These are phyloP conservation scores for Aspergillus candidus DNA, from an alignment of 2,329 filamentous ascomycete species.

Conservation along the genomic window DNA sequence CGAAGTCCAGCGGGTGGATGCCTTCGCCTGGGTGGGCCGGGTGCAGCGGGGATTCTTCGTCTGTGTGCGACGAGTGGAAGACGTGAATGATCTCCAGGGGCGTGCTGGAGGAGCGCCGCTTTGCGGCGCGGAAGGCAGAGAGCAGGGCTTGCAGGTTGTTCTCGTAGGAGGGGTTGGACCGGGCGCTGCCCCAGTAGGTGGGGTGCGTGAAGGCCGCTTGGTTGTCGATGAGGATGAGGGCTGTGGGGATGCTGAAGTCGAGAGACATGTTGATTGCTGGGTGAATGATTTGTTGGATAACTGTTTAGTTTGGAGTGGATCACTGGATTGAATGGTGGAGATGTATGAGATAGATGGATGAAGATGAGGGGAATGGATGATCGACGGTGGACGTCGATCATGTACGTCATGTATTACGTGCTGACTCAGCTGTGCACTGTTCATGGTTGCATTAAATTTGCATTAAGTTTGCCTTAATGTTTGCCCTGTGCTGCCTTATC, in stretches of 20 bases:
- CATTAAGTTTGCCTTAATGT: not conserved
- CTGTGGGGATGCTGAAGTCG: slow-evolving; percentile 26
- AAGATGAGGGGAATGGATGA: too few relatives aligned
- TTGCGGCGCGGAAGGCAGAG: slow-evolving; percentile 27
- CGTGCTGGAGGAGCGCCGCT: slow-evolving; percentile 3
- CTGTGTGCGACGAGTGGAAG: slow-evolving; percentile 39
- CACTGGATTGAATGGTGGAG: too few relatives aligned
- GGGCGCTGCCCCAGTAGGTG: slow-evolving; percentile 36
- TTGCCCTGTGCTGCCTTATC: not conserved
- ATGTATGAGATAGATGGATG: too few relatives aligned
- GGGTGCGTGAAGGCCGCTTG: slow-evolving; percentile 39
- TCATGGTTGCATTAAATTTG: too few relatives aligned
- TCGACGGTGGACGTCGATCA: too few relatives aligned
- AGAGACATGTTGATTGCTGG: slow-evolving; percentile 9
- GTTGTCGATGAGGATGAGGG: slow-evolving; percentile 45
- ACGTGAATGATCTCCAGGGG: slow-evolving; percentile 40
- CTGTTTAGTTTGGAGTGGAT: too few relatives aligned
- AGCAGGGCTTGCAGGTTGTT: slow-evolving; percentile 38
- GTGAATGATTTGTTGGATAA: too few relatives aligned
- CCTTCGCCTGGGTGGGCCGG: slow-evolving; percentile 25
- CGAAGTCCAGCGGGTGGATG: slow-evolving; percentile 27
- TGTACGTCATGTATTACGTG: too few relatives aligned
- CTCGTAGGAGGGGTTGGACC: slow-evolving; percentile 44
- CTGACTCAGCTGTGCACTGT: too few relatives aligned
- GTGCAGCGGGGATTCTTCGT: slow-evolving; percentile 32